Conservation (phyloP, 129 eudicot genomes). For the Flaveria robusta region DNA sequence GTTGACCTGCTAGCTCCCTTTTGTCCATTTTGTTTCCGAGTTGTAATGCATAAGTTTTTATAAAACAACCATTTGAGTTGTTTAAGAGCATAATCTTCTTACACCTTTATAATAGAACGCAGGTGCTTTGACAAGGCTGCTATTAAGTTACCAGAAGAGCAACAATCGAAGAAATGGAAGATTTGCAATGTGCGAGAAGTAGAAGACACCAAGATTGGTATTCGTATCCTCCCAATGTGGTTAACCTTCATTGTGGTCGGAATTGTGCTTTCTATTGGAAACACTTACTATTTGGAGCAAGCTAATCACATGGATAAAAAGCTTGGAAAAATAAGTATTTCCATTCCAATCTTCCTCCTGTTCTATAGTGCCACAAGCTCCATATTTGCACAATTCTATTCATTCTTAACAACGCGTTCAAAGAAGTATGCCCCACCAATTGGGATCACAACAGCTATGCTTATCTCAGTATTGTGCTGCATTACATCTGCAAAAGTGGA, state of each 20-base stretch:
- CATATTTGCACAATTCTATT: constrained; percentile 27
- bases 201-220: constrained; percentile 55
- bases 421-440: constrained; percentile 34
- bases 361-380: constrained; percentile 22
- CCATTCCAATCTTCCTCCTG: constrained; percentile 31
- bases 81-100: neutral
- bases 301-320: constrained; percentile 35
- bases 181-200: constrained; percentile 61
- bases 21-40: neutral
- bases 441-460: constrained; percentile 46
- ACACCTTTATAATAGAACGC: neutral
- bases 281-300: constrained; percentile 51
- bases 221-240: constrained; percentile 72
- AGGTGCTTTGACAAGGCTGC: constrained; percentile 79
- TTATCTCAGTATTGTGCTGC: constrained; percentile 52
- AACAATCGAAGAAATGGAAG: constrained; percentile 41
- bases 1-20: neutral
- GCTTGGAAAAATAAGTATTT: constrained; percentile 33
- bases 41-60: neutral
- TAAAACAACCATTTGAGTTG: neutral
- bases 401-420: constrained; percentile 18
- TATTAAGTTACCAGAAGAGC: constrained; percentile 36
- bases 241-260: constrained; percentile 68
- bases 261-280: constrained; percentile 54
- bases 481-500: constrained; percentile 62